These are phyloP conservation scores for Trypanosomatidae sp. DNA, from an alignment of 208 protist genomes.

Conservation along the genomic window DNA sequence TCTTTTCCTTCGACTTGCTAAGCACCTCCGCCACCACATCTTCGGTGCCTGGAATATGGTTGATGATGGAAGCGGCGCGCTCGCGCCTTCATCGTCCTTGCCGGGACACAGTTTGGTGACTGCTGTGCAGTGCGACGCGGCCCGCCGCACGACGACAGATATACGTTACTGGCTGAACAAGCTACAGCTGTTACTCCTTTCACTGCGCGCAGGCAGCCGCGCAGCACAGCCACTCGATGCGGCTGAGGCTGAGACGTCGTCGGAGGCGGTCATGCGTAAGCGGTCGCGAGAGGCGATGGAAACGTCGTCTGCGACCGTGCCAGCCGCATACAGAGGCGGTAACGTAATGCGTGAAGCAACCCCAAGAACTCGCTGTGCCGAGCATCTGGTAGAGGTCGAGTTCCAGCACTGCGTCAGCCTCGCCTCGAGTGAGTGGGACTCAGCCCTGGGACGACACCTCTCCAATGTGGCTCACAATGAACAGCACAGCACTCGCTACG, in stretches of 20 bases:
- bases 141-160: constrained; percentile 41
- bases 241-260: background rate
- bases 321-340: background rate
- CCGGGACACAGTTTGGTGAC: background rate
- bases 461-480: constrained; percentile 35
- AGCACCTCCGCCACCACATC: constrained; percentile 20
- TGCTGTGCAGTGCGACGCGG: constrained; percentile 17
- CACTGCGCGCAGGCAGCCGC: constrained; percentile 4
- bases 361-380: constrained; percentile 1
- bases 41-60: constrained; percentile 13
- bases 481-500: constrained; percentile 42
- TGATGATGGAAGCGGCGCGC: background rate
- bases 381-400: constrained; percentile 14
- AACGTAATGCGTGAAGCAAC: background rate
- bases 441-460: constrained; percentile 26
- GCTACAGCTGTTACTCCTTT: constrained; percentile 60
- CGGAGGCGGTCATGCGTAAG: constrained; percentile 2
- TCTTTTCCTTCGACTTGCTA: constrained; percentile 28
- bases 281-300: constrained; percentile 1
- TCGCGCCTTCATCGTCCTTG: background rate
- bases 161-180: constrained; percentile 74
- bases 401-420: constrained; percentile 17
- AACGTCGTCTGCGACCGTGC: background rate
- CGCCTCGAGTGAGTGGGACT: constrained; percentile 35
- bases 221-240: background rate